Conservation (phyloP, 2,329 filamentous ascomycete genomes). For the Cercospora janseana region DNA sequence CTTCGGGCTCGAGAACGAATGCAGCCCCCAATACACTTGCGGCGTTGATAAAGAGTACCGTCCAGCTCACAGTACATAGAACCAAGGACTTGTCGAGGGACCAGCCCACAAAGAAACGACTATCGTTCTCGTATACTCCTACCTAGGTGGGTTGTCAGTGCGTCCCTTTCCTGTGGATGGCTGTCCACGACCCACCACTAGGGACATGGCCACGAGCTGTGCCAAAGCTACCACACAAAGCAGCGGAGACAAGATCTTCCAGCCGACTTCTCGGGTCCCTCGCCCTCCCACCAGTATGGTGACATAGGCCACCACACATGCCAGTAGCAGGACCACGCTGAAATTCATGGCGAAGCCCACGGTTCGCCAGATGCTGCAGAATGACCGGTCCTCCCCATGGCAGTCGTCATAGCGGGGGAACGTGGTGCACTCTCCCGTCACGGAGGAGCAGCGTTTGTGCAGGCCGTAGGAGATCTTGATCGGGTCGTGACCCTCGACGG, state of each 20-base stretch:
- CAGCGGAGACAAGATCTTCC: slow-evolving; percentile 70
- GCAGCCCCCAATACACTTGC: slow-evolving; percentile 64
- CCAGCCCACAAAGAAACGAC: slow-evolving; percentile 82
- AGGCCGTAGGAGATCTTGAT: slow-evolving; percentile 71
- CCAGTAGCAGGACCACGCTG: slow-evolving; percentile 76
- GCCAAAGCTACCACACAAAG: slow-evolving; percentile 64
- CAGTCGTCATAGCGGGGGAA: slow-evolving; percentile 71
- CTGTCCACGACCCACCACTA: slow-evolving; percentile 64
- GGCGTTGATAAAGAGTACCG: slow-evolving; percentile 53
- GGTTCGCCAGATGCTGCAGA: slow-evolving; percentile 89
- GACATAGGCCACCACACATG: slow-evolving; percentile 73
- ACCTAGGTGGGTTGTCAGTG: slow-evolving; percentile 53
- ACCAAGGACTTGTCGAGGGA: slow-evolving; percentile 75
- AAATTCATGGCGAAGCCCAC: slow-evolving; percentile 87
- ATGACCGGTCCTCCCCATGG: slow-evolving; percentile 64
- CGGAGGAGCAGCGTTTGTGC: slow-evolving; percentile 73
- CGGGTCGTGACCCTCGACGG: slow-evolving; percentile 42
- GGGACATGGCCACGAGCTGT: slow-evolving; percentile 72
- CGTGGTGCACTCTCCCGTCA: slow-evolving; percentile 60
- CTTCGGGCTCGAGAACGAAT: slow-evolving; percentile 71
- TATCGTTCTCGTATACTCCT: slow-evolving; percentile 78
- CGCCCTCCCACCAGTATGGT: slow-evolving; percentile 77
- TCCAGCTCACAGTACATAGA: slow-evolving; percentile 62
- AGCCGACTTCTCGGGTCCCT: slow-evolving; percentile 75
- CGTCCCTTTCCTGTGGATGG: slow-evolving; percentile 4